Base-by-base conservation (phyloP, 768 basidiomycete species). In the Clathrus columnatus region DNA sequence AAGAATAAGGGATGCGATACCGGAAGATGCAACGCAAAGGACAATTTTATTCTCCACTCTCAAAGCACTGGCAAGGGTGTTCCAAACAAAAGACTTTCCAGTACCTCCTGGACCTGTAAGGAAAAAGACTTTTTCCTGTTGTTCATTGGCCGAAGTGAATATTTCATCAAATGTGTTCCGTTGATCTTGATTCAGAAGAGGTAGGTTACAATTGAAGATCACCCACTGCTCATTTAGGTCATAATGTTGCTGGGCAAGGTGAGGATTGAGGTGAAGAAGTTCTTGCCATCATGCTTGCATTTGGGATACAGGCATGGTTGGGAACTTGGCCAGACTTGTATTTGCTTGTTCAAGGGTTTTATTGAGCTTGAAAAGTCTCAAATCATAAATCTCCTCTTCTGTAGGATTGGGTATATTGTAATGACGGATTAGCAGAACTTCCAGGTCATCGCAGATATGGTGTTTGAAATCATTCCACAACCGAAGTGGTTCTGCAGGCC, bases 21-120 rank as follows among this genome's bases (percentile, higher is more conserved):
- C 75, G 30, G 76, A 77, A 1, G 78, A 79, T 14, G 76, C 73
- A 11, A 75, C 72, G 70, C 73, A 77, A 1, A 80, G 65, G 2
- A 73, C 67, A 62, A 77, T 68, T 21, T 59, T 21, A 0, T 67
- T 65, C 8, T 62, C 42, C 7, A 58, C 57, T 8, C 66, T 58
- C 0, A 76, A 20, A 11, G 59, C 41, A 32, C 63, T 36, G 59
- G 69, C 66, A 43, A 75, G 59, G 2, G 70, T 64, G 2, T 70
- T 74, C 54, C 69, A 70, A 1, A 75, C 57, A 64, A 71, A 78
- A 0, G 77, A 77, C 54, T 78, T 79, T 11, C 76, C 74, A 51
- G 70, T 69, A 0, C 75, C 74, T 41, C 69, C 75, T 36, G 70
- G 63, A 48, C 74, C 73, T 58, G 72, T 63, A 4, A 78, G 54